Evolutionary conservation across 768 basidiomycete genomes (phyloP), one percentile per base, ranked within the genome.

Genomic region (Lactarius sanguifluus): DNA sequence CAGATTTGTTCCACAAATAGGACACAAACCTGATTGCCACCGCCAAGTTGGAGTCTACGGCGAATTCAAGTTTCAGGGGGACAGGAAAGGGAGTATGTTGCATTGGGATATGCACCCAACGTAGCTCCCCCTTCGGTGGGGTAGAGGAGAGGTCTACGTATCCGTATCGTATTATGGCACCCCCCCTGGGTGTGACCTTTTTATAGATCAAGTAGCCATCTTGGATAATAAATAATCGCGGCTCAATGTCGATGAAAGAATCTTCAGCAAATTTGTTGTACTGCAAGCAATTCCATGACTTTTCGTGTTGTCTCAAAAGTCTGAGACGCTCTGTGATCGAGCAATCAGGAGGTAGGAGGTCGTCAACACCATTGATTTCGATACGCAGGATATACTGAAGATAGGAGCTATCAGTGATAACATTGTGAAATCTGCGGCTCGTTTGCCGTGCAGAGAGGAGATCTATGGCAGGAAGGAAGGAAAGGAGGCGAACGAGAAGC

Each of bases 131-230:
- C 1, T 66, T 18, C 13, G 61, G 50, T 12, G 40, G 18, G 18
- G 50, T 40, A 16, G 61, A 58, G 20, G 32, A 28, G 18, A 66
- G 65, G 52, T 66, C 65, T 10, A 59, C 61, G 20, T 66, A 66
- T 52, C 65, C 61, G 10, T 66, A 66, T n/a, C 18, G 61, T 10
- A 52, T 25, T 7, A 13, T 1, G 25, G 23, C 10, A 13, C 6
- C 13, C 13, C 25, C 50, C 13, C 9, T 13, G 12, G 0, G 23
- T 50, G 12, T 25, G 23, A n/a, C 5, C 12, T 13, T 23, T 50
- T 12, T 12, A 52, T 52, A 56, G 55, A 34, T 56, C 32, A 56
- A 56, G 32, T 56, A 56, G 55, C 55, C 55, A 34, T 56, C 55
- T 56, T 30, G 55, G 20, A 56, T 32, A n/a, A 34, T 20, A n/a